Percentiles rank a stretch among this genome's conserved stretches.
phyloP scores from a whole-genome alignment of 2,329 filamentous ascomycete genomes.

The Ustulina deusta region DNA sequence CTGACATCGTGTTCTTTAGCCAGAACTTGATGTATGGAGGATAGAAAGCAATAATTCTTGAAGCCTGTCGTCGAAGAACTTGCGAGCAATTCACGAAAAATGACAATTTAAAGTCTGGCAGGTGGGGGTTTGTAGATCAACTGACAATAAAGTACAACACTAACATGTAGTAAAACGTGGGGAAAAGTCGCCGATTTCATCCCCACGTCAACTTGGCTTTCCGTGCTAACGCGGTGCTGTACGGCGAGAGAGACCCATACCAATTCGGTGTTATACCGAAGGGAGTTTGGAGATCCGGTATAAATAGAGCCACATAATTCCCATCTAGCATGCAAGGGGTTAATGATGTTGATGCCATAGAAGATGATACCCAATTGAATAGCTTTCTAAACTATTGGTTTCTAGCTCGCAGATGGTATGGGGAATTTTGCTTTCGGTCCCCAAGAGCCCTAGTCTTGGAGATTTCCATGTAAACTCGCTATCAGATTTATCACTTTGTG shows the following conservation, averaged over 20 bases:
- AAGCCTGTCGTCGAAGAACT: not conserved
- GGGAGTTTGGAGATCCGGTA: not conserved
- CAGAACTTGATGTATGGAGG: not conserved
- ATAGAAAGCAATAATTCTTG: too few relatives aligned
- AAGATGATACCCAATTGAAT: too few relatives aligned
- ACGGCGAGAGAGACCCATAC: conserved; percentile 7
- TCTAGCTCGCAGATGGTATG: too few relatives aligned
- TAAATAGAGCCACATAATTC: too few relatives aligned
- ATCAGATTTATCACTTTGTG: too few relatives aligned
- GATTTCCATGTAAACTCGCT: too few relatives aligned
- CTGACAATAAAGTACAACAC: not conserved
- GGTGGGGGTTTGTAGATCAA: conserved; percentile 3
- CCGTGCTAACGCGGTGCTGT: not conserved
- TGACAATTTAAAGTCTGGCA: not conserved
- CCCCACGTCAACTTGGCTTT: not conserved
- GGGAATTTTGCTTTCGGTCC: too few relatives aligned
- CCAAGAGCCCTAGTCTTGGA: too few relatives aligned
- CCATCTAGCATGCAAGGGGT: too few relatives aligned
- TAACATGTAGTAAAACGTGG: not conserved
- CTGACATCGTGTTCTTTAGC: not conserved
- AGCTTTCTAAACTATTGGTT: too few relatives aligned
- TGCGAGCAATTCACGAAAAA: not conserved
- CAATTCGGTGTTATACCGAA: not conserved
- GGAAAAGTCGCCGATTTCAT: conserved; percentile 8
- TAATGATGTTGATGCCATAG: too few relatives aligned